Percentiles rank a stretch among this genome's conserved stretches.
Evolutionary conservation across 1,139 yeast species (phyloP).

Genomic region (Suhomyces terraborum): DNA sequence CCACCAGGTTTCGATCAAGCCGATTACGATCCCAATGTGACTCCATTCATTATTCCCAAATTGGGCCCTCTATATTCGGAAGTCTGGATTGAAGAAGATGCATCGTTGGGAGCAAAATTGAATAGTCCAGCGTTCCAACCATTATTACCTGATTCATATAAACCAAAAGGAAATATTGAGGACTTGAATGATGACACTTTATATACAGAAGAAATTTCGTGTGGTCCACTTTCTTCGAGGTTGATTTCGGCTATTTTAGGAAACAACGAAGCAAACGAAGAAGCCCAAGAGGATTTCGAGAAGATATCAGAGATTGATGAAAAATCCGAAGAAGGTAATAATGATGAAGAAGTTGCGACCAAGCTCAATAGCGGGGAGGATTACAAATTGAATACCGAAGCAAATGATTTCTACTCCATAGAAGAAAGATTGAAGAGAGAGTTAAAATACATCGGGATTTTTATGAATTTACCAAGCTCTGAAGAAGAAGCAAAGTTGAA

Average conservation of each 20-base stretch:
- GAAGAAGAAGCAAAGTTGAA: slow-evolving; percentile 32
- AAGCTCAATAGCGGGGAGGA: slow-evolving; percentile 40
- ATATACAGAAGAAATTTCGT: slow-evolving; percentile 74
- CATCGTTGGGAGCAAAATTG: slow-evolving; percentile 43
- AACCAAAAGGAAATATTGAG: slow-evolving; percentile 65
- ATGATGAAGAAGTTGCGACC: slow-evolving; percentile 37
- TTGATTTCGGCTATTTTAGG: slow-evolving; percentile 76
- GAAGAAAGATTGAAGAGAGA: slow-evolving; percentile 90
- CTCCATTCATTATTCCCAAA: slow-evolving; percentile 78
- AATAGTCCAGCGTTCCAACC: slow-evolving; percentile 42
- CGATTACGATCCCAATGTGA: slow-evolving; percentile 63
- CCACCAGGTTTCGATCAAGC: slow-evolving; percentile 53
- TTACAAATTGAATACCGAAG: slow-evolving; percentile 37
- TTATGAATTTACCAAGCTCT: slow-evolving; percentile 58
- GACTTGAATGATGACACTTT: slow-evolving; percentile 62
- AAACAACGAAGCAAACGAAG: slow-evolving; percentile 45
- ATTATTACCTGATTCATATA: slow-evolving; percentile 46
- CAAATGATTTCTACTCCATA: slow-evolving; percentile 68
- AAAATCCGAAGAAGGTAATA: slow-evolving; percentile 9
- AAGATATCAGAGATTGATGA: slow-evolving; percentile 19
- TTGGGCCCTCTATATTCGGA: slow-evolving; percentile 81
- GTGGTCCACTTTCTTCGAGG: slow-evolving; percentile 92
- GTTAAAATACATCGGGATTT: slow-evolving; percentile 85
- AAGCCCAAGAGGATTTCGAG: slow-evolving; percentile 27
- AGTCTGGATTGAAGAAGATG: slow-evolving; percentile 84